phyloP scores from a whole-genome alignment of 805 yeast species.

The Limtongia smithiae region DNA sequence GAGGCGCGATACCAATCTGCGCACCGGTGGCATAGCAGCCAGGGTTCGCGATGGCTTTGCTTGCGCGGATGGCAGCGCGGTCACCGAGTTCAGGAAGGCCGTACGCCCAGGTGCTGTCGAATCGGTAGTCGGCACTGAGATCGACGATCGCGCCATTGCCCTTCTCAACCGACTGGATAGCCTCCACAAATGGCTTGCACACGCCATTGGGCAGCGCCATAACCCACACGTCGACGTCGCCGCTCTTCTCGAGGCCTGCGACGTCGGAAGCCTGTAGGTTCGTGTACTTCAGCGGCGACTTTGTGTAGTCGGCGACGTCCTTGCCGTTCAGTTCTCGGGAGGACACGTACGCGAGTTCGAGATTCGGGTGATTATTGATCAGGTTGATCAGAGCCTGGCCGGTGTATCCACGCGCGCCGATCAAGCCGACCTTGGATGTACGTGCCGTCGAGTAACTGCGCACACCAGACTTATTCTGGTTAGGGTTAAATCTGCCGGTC shows the following conservation, averaged over 20 bases:
- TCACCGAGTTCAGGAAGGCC: conserved; percentile 91
- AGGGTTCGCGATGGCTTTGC: conserved; percentile 88
- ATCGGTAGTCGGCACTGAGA: conserved; percentile 92
- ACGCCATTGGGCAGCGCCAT: conserved; percentile 99
- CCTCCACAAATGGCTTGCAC: conserved; percentile 55
- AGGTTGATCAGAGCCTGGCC: conserved; percentile 89
- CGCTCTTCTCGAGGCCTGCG: conserved; percentile 65
- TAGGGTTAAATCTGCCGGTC: background rate
- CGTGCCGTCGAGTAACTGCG: conserved; percentile 44
- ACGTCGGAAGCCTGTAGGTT: conserved; percentile 87
- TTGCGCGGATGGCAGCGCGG: conserved; percentile 61
- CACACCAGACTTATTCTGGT: background rate
- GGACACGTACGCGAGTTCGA: conserved; percentile 89
- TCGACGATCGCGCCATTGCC: conserved; percentile 80
- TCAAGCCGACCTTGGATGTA: conserved; percentile 75
- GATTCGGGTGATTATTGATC: conserved; percentile 80
- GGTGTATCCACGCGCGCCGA: conserved; percentile 98
- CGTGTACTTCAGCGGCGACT: conserved; percentile 63
- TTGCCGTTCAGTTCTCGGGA: conserved; percentile 92
- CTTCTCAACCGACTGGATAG: conserved; percentile 46
- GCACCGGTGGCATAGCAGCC: conserved; percentile 99
- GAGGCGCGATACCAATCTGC: conserved; percentile 86
- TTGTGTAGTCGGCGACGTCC: conserved; percentile 81
- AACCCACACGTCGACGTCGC: conserved; percentile 92
- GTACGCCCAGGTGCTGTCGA: conserved; percentile 88